phyloP scores from a whole-genome alignment of 441 rosid species.

The Jatropha podagrica region DNA sequence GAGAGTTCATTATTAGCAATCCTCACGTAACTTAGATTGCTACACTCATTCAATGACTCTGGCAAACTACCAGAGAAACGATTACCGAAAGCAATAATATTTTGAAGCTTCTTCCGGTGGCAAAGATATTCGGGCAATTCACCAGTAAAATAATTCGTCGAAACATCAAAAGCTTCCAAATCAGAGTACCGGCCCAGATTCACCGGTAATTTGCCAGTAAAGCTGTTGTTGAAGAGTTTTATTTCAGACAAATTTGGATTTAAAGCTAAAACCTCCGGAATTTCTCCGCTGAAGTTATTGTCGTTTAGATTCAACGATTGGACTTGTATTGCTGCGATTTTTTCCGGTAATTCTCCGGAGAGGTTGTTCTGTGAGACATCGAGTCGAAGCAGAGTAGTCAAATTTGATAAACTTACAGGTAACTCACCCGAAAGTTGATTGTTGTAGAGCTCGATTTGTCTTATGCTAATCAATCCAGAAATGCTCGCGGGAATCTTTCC shows the following conservation, averaged over 20 bases:
- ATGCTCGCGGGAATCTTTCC: conserved; percentile 53
- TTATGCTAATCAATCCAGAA: conserved; percentile 34
- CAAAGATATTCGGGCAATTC: conserved; percentile 60
- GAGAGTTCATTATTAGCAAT: conserved; percentile 46
- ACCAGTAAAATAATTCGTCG: conserved; percentile 50
- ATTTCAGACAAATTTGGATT: conserved; percentile 48
- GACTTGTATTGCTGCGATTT: conserved; percentile 43
- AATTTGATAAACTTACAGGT: conserved; percentile 51
- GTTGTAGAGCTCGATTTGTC: conserved; percentile 45
- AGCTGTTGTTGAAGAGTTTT: conserved; percentile 70
- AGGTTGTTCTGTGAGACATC: conserved; percentile 66
- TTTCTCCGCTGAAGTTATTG: conserved; percentile 50
- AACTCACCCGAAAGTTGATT: conserved; percentile 50
- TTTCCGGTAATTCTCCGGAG: conserved; percentile 44
- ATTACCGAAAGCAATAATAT: conserved; percentile 42
- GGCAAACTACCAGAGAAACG: conserved; percentile 51
- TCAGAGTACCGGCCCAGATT: conserved; percentile 52
- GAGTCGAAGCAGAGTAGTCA: conserved; percentile 34
- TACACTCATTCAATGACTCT: conserved; percentile 50
- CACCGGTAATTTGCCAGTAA: conserved; percentile 51
- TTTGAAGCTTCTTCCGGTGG: conserved; percentile 35
- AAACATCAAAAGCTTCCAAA: conserved; percentile 51
- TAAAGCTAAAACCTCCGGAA: conserved; percentile 45
- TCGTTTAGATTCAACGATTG: conserved; percentile 52
- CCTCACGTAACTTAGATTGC: conserved; percentile 44